Base-by-base conservation (phyloP, 1,284 basidiomycete species). In the Rhodotorula glutinis region DNA sequence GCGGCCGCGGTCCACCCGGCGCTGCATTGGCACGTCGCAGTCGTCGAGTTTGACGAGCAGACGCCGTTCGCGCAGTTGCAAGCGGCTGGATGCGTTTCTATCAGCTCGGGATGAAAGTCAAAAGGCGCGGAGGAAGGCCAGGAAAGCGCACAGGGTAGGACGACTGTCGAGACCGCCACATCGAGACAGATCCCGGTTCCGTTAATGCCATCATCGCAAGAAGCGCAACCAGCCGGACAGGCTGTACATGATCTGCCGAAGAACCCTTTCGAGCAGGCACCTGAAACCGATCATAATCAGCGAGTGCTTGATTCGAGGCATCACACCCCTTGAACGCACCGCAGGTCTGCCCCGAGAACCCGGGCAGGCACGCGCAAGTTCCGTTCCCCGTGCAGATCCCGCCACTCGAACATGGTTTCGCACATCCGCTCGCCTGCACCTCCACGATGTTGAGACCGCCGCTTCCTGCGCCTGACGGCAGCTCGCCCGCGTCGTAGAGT, bases 1-100 rank as follows among this genome's bases (percentile, higher is more conserved):
- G 81, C 79, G 1, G 82, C 85, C 0, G 83, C 83, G 2, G 84
- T 84, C 88, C 88, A 92, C 0, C 90, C 90, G 0, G 85, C 76
- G 72, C 87, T 87, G 75, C 90, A 92, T 1, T 83, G 79, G 75
- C 90, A 92, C 69, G 85, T 83, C 8, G 74, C 71, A 11, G 85
- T 83, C 7, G 73, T 70, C 14, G 69, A 61, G 16, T 47, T 56
- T 2, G 82, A 75, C 0, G 82, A 82, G 76, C 90, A 92, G 57
- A 84, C 77, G 1, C 90, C 90, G 72, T 91, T 91, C 58, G 86
- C 69, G 75, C 90, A 92, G 73, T 88, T 87, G 78, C 90, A 92
- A 7, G 82, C 10, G 23, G 59, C 83, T 57, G 84, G 82, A 0
- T 5, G 82, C 80, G 4, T 77, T 75, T 41, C 85, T 80, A 10